Evolutionary conservation across 1,284 basidiomycete species (phyloP).

Genomic region (Ceratobasidium papillatum): DNA sequence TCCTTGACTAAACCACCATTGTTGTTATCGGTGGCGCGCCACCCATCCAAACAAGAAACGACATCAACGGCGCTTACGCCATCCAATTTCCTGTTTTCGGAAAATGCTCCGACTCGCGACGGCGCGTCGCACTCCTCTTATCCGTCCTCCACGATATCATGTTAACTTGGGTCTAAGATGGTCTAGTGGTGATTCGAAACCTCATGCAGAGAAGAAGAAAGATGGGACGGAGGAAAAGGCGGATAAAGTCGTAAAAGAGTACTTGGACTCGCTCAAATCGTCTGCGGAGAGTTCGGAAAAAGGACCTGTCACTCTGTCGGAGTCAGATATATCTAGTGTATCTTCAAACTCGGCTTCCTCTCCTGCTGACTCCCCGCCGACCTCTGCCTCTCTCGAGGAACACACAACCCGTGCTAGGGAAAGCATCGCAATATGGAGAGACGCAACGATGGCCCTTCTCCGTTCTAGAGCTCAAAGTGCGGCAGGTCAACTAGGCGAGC

Average conservation of each 20-base stretch:
- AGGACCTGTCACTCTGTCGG: neutral
- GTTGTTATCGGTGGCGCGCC: neutral
- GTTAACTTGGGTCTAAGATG: neutral
- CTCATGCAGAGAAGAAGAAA: neutral
- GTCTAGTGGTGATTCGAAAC: neutral
- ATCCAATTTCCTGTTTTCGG: neutral
- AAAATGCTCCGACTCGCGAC: slow-evolving; percentile 4
- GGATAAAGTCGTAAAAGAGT: slow-evolving; percentile 27
- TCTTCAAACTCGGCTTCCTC: neutral
- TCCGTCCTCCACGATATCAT: neutral
- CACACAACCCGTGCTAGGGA: neutral
- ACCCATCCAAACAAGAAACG: neutral
- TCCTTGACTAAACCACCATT: too few species aligned
- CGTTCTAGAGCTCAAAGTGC: slow-evolving; percentile 41
- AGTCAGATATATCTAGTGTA: neutral
- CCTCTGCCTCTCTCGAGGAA: neutral
- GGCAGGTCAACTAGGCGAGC: slow-evolving; percentile 64
- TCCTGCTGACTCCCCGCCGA: neutral
- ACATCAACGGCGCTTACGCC: neutral
- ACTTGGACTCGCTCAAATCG: slow-evolving; percentile 18
- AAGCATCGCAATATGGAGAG: slow-evolving; percentile 19
- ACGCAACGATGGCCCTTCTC: slow-evolving; percentile 3
- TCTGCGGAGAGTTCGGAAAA: neutral
- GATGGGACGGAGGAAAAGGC: neutral
- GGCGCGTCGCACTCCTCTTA: neutral